Base-by-base conservation (phyloP, 768 basidiomycete genomes). In the Leccinellum albellum region DNA sequence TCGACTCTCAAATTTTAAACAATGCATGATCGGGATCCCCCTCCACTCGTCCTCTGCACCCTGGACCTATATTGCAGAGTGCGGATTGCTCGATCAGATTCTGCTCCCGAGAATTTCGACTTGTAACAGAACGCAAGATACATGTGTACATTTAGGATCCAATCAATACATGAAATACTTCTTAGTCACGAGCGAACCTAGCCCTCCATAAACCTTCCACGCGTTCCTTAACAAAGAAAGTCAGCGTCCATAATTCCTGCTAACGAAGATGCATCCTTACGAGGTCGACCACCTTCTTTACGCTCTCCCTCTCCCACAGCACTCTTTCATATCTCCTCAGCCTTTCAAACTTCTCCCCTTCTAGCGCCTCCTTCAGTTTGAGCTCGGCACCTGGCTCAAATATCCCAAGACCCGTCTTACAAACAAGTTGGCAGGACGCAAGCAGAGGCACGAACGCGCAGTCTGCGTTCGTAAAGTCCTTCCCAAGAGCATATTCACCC, bases 381-480 rank as follows among this genome's bases (percentile, higher is more conserved):
- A 65, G 66, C 0, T 82, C 84, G 17, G 76, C 72, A 8, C 80
- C 85, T 24, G 67, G 73, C 23, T 76, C 72, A 56, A 72, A 86
- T 29, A 65, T 71, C 0, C 85, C 83, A 20, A 82, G 33, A 44
- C 84, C 82, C 54, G 81, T 77, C 65, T 71, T 73, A n/a, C 81
- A 60, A 8, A 26, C 0, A 1, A 80, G 51, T 45, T 79, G 74
- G 32, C 78, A 58, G 7, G 82, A 70, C 3, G 75, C 81, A 9
- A 87, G 62, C 73, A 84, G 80, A 4, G 87, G 85, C 5, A 76
- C 73, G 29, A 84, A 67, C 1, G 79, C 81, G 21, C 81, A 80
- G 62, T 87, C 87, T 4, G 85, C 86, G 55, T 79, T 80, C 29
- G 79, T 82, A 67, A 77, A 88, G 50, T 79, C 73, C 23, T 73